These are phyloP conservation scores for Cydonia oblonga DNA, from an alignment of 331 rosid genomes.

Conservation along the genomic window DNA sequence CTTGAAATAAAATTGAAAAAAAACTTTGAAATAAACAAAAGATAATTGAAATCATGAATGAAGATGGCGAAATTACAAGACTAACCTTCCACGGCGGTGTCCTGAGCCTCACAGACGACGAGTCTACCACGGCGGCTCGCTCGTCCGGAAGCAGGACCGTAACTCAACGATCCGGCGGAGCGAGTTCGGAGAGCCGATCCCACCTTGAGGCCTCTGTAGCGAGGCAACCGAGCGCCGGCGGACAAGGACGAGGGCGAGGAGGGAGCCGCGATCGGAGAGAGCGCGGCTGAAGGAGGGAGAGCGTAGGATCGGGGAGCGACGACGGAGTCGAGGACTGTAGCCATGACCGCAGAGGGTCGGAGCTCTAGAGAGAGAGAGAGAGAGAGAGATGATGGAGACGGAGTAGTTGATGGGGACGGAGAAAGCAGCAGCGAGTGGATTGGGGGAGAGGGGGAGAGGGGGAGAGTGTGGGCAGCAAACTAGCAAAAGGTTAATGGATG, in stretches of 20 bases:
- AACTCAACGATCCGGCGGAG: constrained; percentile 13
- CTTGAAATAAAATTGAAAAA: background rate
- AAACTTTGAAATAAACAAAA: background rate
- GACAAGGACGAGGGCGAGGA: constrained; percentile 30
- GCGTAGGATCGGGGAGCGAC: constrained; percentile 41
- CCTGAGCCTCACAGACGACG: constrained; percentile 61
- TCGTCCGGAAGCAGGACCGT: constrained; percentile 4
- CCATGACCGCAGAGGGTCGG: constrained; percentile 55
- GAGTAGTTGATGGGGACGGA: background rate
- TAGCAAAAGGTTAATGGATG: background rate
- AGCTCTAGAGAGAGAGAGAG: constrained; percentile 8
- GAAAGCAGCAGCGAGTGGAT: background rate
- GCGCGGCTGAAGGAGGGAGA: constrained; percentile 4
- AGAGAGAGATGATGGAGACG: background rate
- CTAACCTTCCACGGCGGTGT: constrained; percentile 65
- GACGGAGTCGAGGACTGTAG: constrained; percentile 47
- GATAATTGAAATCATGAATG: background rate
- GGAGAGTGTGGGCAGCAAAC: background rate
- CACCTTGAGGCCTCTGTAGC: constrained; percentile 46
- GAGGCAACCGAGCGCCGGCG: constrained; percentile 29
- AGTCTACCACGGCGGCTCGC: constrained; percentile 30
- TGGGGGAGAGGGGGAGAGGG: background rate
- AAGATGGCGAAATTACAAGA: background rate
- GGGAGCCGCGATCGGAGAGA: constrained; percentile 22
- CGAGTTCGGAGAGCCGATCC: constrained; percentile 11